Percentiles rank a stretch among this genome's conserved stretches.
These are phyloP conservation scores for Lichtheimia ornata DNA, from an alignment of 371 early-diverging fungal genomes.

Conservation along the genomic window DNA sequence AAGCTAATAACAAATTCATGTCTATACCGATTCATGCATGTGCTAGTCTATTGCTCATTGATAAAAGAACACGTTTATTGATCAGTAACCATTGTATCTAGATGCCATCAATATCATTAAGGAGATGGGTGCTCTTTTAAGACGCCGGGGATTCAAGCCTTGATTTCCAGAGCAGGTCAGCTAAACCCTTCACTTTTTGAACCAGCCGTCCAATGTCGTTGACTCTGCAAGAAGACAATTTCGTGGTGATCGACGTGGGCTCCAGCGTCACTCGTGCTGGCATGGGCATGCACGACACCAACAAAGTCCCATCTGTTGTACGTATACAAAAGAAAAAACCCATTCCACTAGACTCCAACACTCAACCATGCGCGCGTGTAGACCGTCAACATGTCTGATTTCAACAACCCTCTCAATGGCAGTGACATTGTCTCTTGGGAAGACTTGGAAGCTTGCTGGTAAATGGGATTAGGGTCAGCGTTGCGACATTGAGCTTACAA, in stretches of 20 bases:
- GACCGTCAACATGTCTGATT: conserved; percentile 38
- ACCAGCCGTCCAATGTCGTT: conserved; percentile 29
- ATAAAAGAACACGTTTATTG: too few relatives aligned
- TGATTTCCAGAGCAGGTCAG: too few relatives aligned
- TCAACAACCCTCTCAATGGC: conserved; percentile 58
- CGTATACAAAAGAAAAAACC: conserved; percentile 9
- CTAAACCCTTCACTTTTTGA: too few relatives aligned
- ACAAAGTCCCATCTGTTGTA: conserved; percentile 65
- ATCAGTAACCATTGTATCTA: too few relatives aligned
- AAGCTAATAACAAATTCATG: too few relatives aligned
- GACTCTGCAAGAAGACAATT: conserved; percentile 68
- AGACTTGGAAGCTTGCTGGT: conserved; percentile 75
- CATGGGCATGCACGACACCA: conserved; percentile 70
- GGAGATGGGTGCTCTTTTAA: too few relatives aligned
- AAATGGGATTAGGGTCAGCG: conserved; percentile 8
- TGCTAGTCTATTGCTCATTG: too few relatives aligned
- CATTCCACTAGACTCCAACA: neutral
- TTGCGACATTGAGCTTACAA: too few relatives aligned
- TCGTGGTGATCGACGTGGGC: conserved; percentile 78
- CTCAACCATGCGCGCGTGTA: conserved; percentile 16
- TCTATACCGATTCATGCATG: too few relatives aligned
- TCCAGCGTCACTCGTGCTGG: conserved; percentile 66
- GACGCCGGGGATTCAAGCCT: too few relatives aligned
- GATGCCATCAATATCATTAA: too few relatives aligned
- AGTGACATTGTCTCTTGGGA: conserved; percentile 77